phyloP scores from a whole-genome alignment of 257 asterid genomes.

The Prunella vulgaris region DNA sequence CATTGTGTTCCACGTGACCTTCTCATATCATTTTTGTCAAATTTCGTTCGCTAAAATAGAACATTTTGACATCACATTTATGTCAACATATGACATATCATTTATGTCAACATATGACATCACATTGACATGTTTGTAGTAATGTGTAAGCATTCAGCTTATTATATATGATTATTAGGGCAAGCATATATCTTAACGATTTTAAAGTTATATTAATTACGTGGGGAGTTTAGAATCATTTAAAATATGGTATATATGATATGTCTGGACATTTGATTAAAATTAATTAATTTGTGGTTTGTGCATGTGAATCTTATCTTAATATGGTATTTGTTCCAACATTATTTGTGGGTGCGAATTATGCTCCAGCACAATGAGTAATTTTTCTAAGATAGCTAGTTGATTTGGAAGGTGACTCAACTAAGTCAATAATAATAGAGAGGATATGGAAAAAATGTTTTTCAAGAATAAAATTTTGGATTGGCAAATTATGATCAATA shows the following conservation, averaged over 20 bases:
- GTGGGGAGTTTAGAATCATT: background rate
- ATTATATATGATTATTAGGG: background rate
- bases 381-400: background rate
- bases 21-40: too few species aligned
- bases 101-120: background rate
- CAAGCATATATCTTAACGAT: background rate
- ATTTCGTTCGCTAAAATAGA: background rate
- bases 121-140: background rate
- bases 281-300: background rate
- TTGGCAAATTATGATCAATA: too few species aligned
- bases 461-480: too few species aligned
- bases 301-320: background rate
- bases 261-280: background rate
- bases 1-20: too few species aligned
- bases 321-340: background rate
- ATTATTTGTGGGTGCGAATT: background rate
- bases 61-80: background rate
- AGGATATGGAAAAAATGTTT: too few species aligned
- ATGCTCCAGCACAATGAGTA: background rate
- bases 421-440: too few species aligned
- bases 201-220: too few species aligned
- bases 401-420: background rate
- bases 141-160: background rate
- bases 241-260: background rate
- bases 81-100: background rate